A percentile compares a stretch with the other conserved stretches of the same genome.
These are phyloP conservation scores for Talaromyces borbonicus DNA, from an alignment of 495 filamentous ascomycete species.

Conservation along the genomic window DNA sequence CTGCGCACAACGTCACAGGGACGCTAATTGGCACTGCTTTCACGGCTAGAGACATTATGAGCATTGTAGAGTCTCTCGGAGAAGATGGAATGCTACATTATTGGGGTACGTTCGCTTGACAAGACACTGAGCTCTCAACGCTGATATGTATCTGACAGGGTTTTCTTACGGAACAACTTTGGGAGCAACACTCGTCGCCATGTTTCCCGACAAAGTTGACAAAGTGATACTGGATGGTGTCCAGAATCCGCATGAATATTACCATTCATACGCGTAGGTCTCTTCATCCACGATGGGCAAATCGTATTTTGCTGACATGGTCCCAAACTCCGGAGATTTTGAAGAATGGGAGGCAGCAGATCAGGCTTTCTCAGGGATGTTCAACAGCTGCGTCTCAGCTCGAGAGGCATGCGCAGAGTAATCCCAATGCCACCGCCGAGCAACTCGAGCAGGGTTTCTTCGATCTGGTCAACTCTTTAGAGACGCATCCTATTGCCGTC, in stretches of 20 bases:
- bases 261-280: constrained; percentile 18
- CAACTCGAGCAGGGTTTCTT: constrained; percentile 24
- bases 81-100: constrained; percentile 36
- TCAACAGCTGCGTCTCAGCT: constrained; percentile 18
- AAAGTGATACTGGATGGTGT: constrained; percentile 33
- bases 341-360: constrained; percentile 20
- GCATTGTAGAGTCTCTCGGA: constrained; percentile 29
- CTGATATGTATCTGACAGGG: constrained; percentile 11
- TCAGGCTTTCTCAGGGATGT: constrained; percentile 20
- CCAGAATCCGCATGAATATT: constrained; percentile 31
- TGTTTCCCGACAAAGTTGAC: constrained; percentile 38
- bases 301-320: neutral
- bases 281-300: constrained; percentile 8
- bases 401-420: constrained; percentile 16
- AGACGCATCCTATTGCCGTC: constrained; percentile 16
- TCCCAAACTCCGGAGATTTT: constrained; percentile 3
- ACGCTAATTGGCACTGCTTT: constrained; percentile 27
- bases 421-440: constrained; percentile 19
- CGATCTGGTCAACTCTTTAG: constrained; percentile 18
- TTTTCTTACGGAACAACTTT: constrained; percentile 35
- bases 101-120: constrained; percentile 28
- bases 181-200: constrained; percentile 29
- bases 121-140: neutral
- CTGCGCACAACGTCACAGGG: constrained; percentile 11
- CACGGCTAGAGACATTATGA: constrained; percentile 32